phyloP scores from a whole-genome alignment of 2,329 filamentous ascomycete genomes.

The Sphaceloma murrayae region DNA sequence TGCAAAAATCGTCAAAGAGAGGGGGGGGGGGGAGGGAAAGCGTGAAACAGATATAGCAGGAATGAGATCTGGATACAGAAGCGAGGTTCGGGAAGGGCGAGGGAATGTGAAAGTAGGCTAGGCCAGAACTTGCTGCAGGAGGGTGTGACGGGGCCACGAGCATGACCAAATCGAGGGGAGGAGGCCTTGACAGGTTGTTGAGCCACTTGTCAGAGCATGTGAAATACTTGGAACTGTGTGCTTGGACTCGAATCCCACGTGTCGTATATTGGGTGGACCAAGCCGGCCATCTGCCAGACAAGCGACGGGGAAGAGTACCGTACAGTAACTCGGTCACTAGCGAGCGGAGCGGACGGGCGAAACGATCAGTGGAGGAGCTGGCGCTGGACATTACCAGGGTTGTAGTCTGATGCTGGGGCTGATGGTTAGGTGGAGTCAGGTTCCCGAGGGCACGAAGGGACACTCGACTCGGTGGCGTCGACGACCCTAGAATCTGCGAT shows the following conservation, averaged over 20 bases:
- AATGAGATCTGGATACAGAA: neutral
- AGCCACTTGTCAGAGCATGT: conserved; percentile 1
- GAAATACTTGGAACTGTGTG: neutral
- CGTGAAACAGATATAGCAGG: conserved; percentile 4
- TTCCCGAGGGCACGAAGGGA: no score
- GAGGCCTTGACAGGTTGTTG: conserved; percentile 10
- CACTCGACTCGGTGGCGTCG: no score
- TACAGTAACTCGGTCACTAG: no score
- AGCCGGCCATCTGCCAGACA: neutral
- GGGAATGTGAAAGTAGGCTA: conserved; percentile 1
- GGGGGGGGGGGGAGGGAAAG: neutral
- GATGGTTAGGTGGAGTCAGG: conserved; percentile 1
- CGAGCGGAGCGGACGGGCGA: no score
- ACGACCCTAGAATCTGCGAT: no score
- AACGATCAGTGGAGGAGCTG: no score
- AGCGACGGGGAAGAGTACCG: conserved; percentile 10
- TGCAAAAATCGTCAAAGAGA: neutral
- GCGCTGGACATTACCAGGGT: conserved; percentile 10
- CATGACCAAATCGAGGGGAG: neutral
- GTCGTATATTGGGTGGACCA: conserved; percentile 9
- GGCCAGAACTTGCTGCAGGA: neutral
- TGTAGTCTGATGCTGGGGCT: neutral
- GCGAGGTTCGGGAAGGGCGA: neutral
- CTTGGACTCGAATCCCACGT: conserved; percentile 11
- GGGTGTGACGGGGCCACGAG: conserved; percentile 8